phyloP scores from a whole-genome alignment of 768 basidiomycete species.

The Leccinum subtestaceum region DNA sequence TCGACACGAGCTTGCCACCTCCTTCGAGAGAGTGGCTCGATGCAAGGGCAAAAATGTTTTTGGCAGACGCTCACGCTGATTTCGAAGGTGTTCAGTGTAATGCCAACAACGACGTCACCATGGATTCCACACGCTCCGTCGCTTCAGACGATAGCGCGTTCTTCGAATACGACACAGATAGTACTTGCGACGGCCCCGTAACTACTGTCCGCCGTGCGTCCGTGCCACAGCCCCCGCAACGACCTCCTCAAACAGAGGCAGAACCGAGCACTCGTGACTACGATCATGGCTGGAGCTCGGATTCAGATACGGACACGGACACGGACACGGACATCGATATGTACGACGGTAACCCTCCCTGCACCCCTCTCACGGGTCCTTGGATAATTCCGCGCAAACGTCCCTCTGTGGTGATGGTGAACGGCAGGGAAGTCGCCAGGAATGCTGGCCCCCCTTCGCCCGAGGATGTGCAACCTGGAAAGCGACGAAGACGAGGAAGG shows the following conservation, averaged over 20 bases:
- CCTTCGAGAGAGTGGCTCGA: conserved; percentile 20
- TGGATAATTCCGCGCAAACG: conserved; percentile 24
- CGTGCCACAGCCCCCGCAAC: neutral
- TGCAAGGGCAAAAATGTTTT: conserved; percentile 9
- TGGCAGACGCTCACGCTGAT: conserved; percentile 19
- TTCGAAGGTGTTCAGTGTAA: neutral
- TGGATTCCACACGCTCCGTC: neutral
- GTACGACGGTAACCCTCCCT: conserved; percentile 6
- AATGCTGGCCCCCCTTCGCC: neutral
- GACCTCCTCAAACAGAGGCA: neutral
- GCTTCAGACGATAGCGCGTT: conserved; percentile 12
- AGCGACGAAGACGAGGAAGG: conserved; percentile 17
- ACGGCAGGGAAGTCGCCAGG: neutral
- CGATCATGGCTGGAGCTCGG: conserved; percentile 8
- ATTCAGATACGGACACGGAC: conserved; percentile 14
- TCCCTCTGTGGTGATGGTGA: conserved; percentile 16
- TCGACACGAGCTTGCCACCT: conserved; percentile 19
- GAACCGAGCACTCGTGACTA: conserved; percentile 8
- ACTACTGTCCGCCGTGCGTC: neutral
- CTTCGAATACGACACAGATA: conserved; percentile 24
- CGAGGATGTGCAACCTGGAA: conserved; percentile 9
- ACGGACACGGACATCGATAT: conserved; percentile 18
- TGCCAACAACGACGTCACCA: neutral
- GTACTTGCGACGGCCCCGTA: conserved; percentile 9
- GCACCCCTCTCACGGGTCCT: conserved; percentile 10